Evolutionary conservation across 2,329 filamentous ascomycete genomes (phyloP), one percentile per base, ranked within the genome.

Genomic region (Fusarium napiforme): DNA sequence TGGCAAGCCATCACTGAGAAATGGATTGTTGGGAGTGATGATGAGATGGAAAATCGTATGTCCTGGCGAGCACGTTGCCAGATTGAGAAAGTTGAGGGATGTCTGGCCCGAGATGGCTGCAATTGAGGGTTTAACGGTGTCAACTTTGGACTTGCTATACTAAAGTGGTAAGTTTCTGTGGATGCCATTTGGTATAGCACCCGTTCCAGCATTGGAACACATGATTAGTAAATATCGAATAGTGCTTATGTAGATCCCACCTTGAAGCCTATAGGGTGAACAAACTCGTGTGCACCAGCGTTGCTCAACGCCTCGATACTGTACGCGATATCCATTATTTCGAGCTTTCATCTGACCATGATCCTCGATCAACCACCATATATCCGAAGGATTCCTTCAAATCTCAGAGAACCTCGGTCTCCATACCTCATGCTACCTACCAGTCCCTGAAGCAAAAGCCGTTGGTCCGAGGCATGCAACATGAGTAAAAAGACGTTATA

Each of bases 211-310:
- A 8, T 19, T 19, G 2, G 9, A 18, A 52, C 2, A 3, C 10
- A 8, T 50, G 30, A 19, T 34, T 19, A 26, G n/a, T 19, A 7
- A 34, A 52, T 26, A 19, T 15, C 2, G 5, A 2, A 14, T 19
- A 5, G 15, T 14, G 47, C 16, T 14, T 23, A 10, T 23, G 30
- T 6, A 26, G n/a, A 26, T 36, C 47, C 12, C 15, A 14, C 1
- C 0, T 15, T 3, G 10, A 10, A 8, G 6, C 16, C 16, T 36
- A 2, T 19, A 1, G 9, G 30, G n/a, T 18, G 4, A 26, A 11
- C 9, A 9, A 0, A 7, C 4, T 23, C 21, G 1, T n/a, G 11
- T 21, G 28, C 7, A 16, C 19, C 16, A 23, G 16, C 5, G n/a
- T 34, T n/a, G 7, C 18, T 9, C 16, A 8, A 14, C 8, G 10